A percentile compares a stretch with the other conserved stretches of the same genome.
Conservation (phyloP, 1,139 yeast genomes). For the Candida sp. region DNA sequence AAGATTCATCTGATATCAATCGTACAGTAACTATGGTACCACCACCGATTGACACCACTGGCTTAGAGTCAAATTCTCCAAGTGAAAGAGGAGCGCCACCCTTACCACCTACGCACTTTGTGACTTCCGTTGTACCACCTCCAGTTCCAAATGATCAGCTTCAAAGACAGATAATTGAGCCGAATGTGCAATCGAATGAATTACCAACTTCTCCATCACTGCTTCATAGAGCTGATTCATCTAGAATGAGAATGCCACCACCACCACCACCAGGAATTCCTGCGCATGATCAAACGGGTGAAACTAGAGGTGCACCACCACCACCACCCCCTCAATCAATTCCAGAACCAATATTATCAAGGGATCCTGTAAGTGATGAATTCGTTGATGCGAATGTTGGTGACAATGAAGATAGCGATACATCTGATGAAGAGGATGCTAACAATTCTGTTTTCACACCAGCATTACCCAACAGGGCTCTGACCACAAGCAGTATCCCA, state of each 20-base stretch:
- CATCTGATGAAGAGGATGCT: constrained; percentile 1
- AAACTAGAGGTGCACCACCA: background rate
- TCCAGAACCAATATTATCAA: background rate
- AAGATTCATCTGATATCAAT: constrained; percentile 35
- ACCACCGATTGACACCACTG: constrained; percentile 7
- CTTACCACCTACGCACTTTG: constrained; percentile 11
- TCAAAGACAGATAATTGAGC: background rate
- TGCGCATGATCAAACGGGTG: background rate
- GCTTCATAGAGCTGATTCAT: background rate
- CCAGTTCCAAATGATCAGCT: constrained; percentile 8
- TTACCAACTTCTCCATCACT: background rate
- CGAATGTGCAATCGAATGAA: background rate
- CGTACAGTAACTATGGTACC: constrained; percentile 7
- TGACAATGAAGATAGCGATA: background rate
- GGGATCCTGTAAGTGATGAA: background rate
- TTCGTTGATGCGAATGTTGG: constrained; percentile 1
- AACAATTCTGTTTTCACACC: constrained; percentile 7
- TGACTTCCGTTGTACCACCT: constrained; percentile 9
- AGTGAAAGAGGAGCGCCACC: constrained; percentile 11
- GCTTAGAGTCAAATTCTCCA: constrained; percentile 11
- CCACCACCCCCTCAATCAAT: constrained; percentile 2
- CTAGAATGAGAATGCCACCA: constrained; percentile 5
- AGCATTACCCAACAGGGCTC: constrained; percentile 7
- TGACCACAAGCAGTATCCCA: constrained; percentile 5
- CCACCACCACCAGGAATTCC: constrained; percentile 8